Evolutionary conservation across 2,329 filamentous ascomycete genomes (phyloP).

Genomic region (Botrytis squamosa): DNA sequence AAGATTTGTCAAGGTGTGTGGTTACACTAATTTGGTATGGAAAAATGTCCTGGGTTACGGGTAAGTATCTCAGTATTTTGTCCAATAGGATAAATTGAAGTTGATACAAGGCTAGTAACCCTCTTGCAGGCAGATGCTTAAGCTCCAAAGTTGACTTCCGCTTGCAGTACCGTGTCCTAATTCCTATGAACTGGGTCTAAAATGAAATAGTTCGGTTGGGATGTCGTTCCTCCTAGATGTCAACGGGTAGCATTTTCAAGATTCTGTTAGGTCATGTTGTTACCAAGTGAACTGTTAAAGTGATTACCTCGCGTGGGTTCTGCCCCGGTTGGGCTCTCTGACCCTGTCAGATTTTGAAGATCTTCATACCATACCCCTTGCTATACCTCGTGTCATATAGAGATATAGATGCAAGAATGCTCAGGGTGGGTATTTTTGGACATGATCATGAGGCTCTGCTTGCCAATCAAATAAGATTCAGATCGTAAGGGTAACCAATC

Average conservation of each 20-base stretch:
- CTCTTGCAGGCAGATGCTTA: constrained; percentile 11
- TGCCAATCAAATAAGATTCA: background rate
- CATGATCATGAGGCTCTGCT: constrained; percentile 14
- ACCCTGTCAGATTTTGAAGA: constrained; percentile 14
- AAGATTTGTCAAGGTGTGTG: background rate
- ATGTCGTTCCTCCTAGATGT: constrained; percentile 2
- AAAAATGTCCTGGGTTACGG: constrained; percentile 1
- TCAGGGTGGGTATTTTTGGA: constrained; percentile 13
- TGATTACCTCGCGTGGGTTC: constrained; percentile 11
- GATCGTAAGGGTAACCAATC: constrained; percentile 13
- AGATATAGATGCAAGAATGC: background rate
- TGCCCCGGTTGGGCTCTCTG: constrained; percentile 8
- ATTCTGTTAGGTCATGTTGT: constrained; percentile 5
- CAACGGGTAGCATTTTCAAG: background rate
- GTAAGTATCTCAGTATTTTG: background rate
- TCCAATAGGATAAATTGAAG: constrained; percentile 13
- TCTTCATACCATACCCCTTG: constrained; percentile 6
- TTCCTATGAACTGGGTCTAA: constrained; percentile 3
- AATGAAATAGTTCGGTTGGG: background rate
- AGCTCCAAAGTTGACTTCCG: constrained; percentile 3
- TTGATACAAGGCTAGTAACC: background rate
- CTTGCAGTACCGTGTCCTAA: background rate
- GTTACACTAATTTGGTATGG: background rate
- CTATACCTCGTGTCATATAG: constrained; percentile 11
- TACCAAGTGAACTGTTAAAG: constrained; percentile 11